Evolutionary conservation across 2,329 filamentous ascomycete species (phyloP).

Genomic region (Trichoderma aggressivum): DNA sequence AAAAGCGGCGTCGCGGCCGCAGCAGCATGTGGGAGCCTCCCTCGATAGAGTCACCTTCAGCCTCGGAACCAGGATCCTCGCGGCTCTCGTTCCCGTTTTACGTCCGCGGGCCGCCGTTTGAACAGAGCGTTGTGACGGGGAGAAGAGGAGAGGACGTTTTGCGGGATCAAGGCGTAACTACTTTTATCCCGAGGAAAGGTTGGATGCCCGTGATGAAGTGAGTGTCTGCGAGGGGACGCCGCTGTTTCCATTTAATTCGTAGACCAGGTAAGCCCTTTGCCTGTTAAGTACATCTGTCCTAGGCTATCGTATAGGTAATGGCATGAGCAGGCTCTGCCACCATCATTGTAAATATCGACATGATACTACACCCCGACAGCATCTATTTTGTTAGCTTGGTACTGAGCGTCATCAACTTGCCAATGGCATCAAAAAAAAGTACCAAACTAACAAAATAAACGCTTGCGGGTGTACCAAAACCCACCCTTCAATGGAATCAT

Average conservation of each 20-base stretch:
- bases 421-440: too few species aligned
- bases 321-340: background rate
- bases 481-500: background rate
- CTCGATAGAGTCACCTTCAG: background rate
- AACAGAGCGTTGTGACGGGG: constrained; percentile 66
- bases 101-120: constrained; percentile 56
- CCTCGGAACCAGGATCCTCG: background rate
- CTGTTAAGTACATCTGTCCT: background rate
- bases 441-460: too few species aligned
- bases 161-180: constrained; percentile 56
- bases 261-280: background rate
- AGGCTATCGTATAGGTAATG: background rate
- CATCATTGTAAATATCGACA: background rate
- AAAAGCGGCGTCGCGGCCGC: constrained; percentile 25
- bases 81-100: constrained; percentile 55
- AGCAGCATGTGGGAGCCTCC: constrained; percentile 18
- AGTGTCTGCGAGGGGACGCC: background rate
- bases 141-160: constrained; percentile 57
- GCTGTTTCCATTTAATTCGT: background rate
- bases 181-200: constrained; percentile 55
- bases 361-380: too few species aligned
- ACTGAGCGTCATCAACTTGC: too few species aligned
- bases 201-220: constrained; percentile 51
- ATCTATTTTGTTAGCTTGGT: too few species aligned
- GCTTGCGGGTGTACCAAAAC: too few species aligned